Evolutionary conservation across 2,329 filamentous ascomycete genomes (phyloP).

Genomic region (Colletotrichum acutatum): DNA sequence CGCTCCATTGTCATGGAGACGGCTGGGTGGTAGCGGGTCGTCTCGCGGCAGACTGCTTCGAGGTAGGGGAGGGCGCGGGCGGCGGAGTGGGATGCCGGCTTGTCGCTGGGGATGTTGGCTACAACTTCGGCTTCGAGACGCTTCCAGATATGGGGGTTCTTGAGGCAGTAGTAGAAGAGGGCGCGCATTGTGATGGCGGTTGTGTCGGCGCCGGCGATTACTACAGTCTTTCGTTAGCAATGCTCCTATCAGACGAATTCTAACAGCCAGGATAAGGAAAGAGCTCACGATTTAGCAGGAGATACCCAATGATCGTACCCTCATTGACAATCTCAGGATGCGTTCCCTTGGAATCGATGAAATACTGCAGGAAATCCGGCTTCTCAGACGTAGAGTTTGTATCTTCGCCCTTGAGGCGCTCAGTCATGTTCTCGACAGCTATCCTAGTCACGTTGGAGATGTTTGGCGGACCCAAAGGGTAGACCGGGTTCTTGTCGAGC

Average conservation of each 20-base stretch:
- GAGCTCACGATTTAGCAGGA: slow-evolving; percentile 42
- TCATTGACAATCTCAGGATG: slow-evolving; percentile 50
- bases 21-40: slow-evolving; percentile 59
- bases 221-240: neutral
- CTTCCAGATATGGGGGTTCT: slow-evolving; percentile 41
- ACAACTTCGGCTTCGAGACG: slow-evolving; percentile 50
- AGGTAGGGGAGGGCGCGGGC: slow-evolving; percentile 54
- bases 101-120: neutral
- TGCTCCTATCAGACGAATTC: too few species aligned
- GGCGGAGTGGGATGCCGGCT: slow-evolving; percentile 39
- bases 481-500: slow-evolving; percentile 44
- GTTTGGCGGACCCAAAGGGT: slow-evolving; percentile 39
- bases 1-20: slow-evolving; percentile 61
- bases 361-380: slow-evolving; percentile 47
- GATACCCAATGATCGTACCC: slow-evolving; percentile 42
- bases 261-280: too few species aligned
- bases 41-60: slow-evolving; percentile 63
- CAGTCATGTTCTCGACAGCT: slow-evolving; percentile 36
- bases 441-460: slow-evolving; percentile 38
- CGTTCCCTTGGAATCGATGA: slow-evolving; percentile 47
- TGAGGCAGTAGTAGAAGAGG: slow-evolving; percentile 50
- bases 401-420: slow-evolving; percentile 29
- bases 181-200: slow-evolving; percentile 48
- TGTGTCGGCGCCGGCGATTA: slow-evolving; percentile 51
- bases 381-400: slow-evolving; percentile 22